These are phyloP conservation scores for Saururus chinensis DNA, from an alignment of 164 flowering plant genomes.

Conservation along the genomic window DNA sequence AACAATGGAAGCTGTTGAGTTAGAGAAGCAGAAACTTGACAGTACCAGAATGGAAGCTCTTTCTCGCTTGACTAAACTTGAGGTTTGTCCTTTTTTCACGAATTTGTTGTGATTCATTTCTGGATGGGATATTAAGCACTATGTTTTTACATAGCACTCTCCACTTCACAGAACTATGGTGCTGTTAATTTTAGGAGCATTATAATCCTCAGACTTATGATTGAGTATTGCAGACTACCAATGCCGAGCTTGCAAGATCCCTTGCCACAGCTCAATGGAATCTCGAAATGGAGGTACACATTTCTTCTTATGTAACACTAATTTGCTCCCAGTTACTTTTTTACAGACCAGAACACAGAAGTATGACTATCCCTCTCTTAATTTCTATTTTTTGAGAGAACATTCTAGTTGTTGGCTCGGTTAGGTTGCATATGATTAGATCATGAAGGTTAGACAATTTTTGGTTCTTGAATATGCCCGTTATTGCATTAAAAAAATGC, in stretches of 20 bases:
- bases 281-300: slow-evolving; percentile 76
- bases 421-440: neutral
- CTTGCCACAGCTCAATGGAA: slow-evolving; percentile 75
- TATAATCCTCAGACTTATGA: neutral
- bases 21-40: slow-evolving; percentile 90
- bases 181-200: neutral
- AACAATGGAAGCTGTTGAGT: slow-evolving; percentile 86
- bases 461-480: neutral
- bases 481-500: no score
- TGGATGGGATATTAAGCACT: neutral
- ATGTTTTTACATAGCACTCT: neutral
- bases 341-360: neutral
- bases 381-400: neutral
- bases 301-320: neutral
- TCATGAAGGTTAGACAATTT: neutral
- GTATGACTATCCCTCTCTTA: neutral
- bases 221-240: slow-evolving; percentile 56
- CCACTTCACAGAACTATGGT: neutral
- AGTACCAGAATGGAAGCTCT: slow-evolving; percentile 91
- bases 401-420: neutral
- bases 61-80: slow-evolving; percentile 60
- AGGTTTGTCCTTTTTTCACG: slow-evolving; percentile 34
- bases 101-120: neutral
- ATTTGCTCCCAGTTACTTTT: neutral
- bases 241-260: slow-evolving; percentile 80